A percentile compares a stretch with the other conserved stretches of the same genome.
Conservation (phyloP, 192 early-diverging fungal species). For the Piromyces finnis region DNA sequence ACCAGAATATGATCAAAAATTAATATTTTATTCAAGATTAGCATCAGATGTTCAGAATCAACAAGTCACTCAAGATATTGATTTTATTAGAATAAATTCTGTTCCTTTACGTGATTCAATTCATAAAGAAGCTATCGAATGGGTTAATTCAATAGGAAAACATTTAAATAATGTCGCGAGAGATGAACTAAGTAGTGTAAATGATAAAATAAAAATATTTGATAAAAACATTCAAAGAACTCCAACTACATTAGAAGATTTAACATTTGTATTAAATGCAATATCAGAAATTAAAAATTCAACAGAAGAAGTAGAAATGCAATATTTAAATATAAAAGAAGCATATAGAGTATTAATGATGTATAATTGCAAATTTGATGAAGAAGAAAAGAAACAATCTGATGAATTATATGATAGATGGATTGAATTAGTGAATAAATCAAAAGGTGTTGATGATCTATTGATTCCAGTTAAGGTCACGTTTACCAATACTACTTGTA, state of each 20-base stretch:
- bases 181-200: constrained; percentile 15
- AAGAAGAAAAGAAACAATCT: constrained; percentile 14
- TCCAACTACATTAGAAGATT: constrained; percentile 30
- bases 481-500: constrained; percentile 31
- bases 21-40: constrained; percentile 36
- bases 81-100: constrained; percentile 31
- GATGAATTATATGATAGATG: constrained; percentile 21
- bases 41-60: constrained; percentile 35
- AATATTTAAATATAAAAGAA: constrained; percentile 30
- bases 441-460: constrained; percentile 22
- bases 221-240: constrained; percentile 21
- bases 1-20: constrained; percentile 32
- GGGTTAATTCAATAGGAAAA: constrained; percentile 38
- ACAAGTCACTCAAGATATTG: constrained; percentile 22
- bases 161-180: constrained; percentile 25
- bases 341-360: constrained; percentile 31
- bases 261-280: constrained; percentile 39
- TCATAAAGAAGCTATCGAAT: constrained; percentile 24
- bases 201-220: constrained; percentile 17
- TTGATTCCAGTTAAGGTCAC: constrained; percentile 39
- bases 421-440: constrained; percentile 21
- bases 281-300: constrained; percentile 29
- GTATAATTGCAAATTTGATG: constrained; percentile 23
- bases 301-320: constrained; percentile 32
- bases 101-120: constrained; percentile 27